A percentile compares a stretch with the other conserved stretches of the same genome.
phyloP scores from a whole-genome alignment of 768 basidiomycete species.

The Rhodotorula sphaerocarpa region DNA sequence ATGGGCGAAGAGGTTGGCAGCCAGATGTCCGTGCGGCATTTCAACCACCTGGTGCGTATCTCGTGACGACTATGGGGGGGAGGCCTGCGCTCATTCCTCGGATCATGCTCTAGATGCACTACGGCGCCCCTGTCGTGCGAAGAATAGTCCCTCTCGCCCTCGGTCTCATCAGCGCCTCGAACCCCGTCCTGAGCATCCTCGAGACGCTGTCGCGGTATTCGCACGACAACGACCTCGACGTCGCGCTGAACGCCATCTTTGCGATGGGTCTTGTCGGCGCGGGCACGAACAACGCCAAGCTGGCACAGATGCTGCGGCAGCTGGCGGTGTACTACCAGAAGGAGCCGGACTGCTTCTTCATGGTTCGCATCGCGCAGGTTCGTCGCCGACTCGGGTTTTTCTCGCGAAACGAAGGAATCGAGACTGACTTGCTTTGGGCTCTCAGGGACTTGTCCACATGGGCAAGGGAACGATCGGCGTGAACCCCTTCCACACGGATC shows the following conservation, averaged over 20 bases:
- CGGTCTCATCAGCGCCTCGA: conserved; percentile 87
- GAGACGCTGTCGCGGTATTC: conserved; percentile 98
- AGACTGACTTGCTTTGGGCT: background rate
- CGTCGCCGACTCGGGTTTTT: conserved; percentile 2
- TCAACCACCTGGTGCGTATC: conserved; percentile 79
- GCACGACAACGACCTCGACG: conserved; percentile 94
- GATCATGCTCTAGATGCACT: conserved; percentile 93
- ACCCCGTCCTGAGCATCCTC: conserved; percentile 85
- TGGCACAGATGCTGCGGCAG: conserved; percentile 95
- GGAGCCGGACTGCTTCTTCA: conserved; percentile 91
- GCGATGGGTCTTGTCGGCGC: conserved; percentile 98
- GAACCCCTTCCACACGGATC: conserved; percentile 92
- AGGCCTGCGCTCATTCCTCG: background rate
- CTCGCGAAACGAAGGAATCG: background rate
- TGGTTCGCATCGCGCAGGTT: conserved; percentile 73
- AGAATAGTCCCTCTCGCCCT: conserved; percentile 90
- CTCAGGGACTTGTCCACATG: conserved; percentile 93
- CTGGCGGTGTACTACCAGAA: conserved; percentile 97
- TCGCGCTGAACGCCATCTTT: conserved; percentile 93
- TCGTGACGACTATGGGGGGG: too few species aligned
- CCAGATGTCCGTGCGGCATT: conserved; percentile 93
- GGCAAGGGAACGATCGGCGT: conserved; percentile 96
- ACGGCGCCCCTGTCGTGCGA: conserved; percentile 85
- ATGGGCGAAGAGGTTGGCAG: conserved; percentile 98
- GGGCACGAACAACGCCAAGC: conserved; percentile 94